A percentile compares a stretch with the other conserved stretches of the same genome.
Conservation (phyloP, 768 basidiomycete genomes). For the Collybiopsis luxurians region DNA sequence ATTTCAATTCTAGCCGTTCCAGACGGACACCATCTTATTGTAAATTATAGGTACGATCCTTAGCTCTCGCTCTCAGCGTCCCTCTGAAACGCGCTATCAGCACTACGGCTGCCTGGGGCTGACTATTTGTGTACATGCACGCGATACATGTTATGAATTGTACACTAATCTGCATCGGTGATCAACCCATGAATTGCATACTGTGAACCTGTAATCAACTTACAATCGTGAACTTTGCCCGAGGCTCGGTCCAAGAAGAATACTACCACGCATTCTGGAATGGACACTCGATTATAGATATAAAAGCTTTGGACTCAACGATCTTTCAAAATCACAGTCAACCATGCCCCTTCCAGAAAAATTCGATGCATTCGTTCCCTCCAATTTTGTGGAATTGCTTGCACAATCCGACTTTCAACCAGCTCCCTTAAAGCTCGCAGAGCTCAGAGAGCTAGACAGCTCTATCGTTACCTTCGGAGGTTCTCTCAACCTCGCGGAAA, state of each 20-base stretch:
- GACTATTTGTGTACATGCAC: conserved; percentile 6
- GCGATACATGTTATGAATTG: background rate
- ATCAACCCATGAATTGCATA: too few relatives aligned
- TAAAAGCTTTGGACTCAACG: too few relatives aligned
- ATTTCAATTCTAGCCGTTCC: conserved; percentile 59
- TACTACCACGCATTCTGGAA: too few relatives aligned
- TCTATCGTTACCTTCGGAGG: background rate
- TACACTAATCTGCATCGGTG: too few relatives aligned
- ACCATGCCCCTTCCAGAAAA: background rate
- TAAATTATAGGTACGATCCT: conserved; percentile 76
- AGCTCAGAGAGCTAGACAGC: background rate
- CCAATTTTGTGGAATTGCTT: background rate
- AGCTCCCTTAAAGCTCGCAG: background rate
- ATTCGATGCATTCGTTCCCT: too few relatives aligned
- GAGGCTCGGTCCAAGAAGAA: too few relatives aligned
- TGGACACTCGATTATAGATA: too few relatives aligned
- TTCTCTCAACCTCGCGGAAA: background rate
- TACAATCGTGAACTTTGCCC: too few relatives aligned
- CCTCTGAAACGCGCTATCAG: conserved; percentile 24
- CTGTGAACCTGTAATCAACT: too few relatives aligned
- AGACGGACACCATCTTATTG: conserved; percentile 86
- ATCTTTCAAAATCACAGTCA: too few relatives aligned
- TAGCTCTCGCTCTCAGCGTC: background rate
- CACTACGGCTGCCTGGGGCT: conserved; percentile 68
- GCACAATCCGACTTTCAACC: background rate